Evolutionary conservation across 2,329 filamentous ascomycete species (phyloP).

Genomic region (Botrytis fabae): DNA sequence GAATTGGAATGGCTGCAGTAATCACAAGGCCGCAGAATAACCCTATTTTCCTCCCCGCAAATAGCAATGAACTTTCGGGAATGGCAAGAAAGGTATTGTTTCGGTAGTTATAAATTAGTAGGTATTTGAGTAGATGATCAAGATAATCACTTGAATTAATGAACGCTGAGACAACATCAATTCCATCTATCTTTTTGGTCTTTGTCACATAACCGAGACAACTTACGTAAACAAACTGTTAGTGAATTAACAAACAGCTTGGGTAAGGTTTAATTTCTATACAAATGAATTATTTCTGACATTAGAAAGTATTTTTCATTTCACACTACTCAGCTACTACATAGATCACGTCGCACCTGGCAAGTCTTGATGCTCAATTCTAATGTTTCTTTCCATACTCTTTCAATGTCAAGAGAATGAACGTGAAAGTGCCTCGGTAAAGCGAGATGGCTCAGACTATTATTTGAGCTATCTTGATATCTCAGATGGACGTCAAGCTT

Average conservation of each 20-base stretch:
- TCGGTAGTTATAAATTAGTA: neutral
- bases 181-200: neutral
- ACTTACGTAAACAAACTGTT: neutral
- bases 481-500: neutral
- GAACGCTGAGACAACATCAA: neutral
- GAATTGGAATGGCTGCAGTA: neutral
- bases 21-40: neutral
- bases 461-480: neutral
- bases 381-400: neutral
- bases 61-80: neutral
- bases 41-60: neutral
- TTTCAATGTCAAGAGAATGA: neutral
- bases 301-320: neutral
- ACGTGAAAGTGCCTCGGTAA: neutral
- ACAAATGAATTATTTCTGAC: neutral
- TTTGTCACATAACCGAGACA: neutral
- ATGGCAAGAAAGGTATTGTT: neutral
- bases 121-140: neutral
- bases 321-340: neutral
- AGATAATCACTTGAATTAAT: neutral
- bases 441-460: conserved; percentile 8
- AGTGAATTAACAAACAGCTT: neutral
- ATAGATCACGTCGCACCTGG: neutral
- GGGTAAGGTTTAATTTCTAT: neutral
- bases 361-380: neutral